Evolutionary conservation across 176 grass and related monocot genomes (phyloP), one percentile per base, ranked within the genome.

Genomic region (bread wheat (Triticum aestivum)): DNA sequence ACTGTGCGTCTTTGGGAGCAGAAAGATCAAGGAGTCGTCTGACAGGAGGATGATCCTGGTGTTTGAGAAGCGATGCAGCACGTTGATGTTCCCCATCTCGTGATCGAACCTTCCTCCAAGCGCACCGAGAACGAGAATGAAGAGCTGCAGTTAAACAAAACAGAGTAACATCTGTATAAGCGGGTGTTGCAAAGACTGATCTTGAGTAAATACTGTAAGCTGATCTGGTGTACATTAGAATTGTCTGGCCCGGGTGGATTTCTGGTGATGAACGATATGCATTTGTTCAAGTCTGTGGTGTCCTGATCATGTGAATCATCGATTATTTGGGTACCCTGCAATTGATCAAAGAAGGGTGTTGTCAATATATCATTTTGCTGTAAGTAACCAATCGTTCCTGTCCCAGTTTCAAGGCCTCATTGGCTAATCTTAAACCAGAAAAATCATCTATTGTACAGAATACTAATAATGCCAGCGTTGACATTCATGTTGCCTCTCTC

Each of bases 11-110:
- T 83, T 99, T 5, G 97, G 90, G 17, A 99, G 89, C 74, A 99
- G 83, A 73, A 94, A 90, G 20, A 99, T 93, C 71, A 92, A 82
- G 23, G 87, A 94, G 54, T 99, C 94, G 30, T 99, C 89, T 20
- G 92, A 99, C 13, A 99, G 84, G 11, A 99, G 92, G 74, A 99
- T 26, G 27, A 96, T 93, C 68, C 56, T 87, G 71, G 66, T 79
- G 67, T 78, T 83, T 80, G 97, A 88, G 56, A 96, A 99, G 41
- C 64, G 85, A 85, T 93, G 84, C 37, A 99, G 35, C 0, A 99
- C 92, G 65, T 99, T 99, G 87, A 99, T 94, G 83, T 99, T 96
- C 56, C 97, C 97, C 84, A 91, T 93, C 75, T 99, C 97, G 86
- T 99, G 94, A 77, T 96, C 97, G 0, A 99, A 99, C 73, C 94